Percentiles rank a stretch among this genome's conserved stretches.
Evolutionary conservation across 805 yeast species (phyloP).

Genomic region (Myxozyma udenii): DNA sequence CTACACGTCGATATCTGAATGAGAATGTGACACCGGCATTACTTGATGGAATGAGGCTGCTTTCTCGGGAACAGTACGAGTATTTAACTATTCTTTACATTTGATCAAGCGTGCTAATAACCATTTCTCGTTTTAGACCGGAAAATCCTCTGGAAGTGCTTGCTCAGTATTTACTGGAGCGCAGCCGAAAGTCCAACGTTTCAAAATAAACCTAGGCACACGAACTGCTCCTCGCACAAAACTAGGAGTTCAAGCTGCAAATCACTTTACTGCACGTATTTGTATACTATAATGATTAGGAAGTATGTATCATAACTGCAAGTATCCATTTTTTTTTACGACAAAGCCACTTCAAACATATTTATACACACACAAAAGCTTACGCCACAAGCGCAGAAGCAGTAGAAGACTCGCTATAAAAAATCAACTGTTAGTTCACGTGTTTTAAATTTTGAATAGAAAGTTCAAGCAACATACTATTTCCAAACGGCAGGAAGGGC

Average conservation of each 20-base stretch:
- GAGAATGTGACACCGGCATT: conserved; percentile 60
- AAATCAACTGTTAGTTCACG: conserved; percentile 9
- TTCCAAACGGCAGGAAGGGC: conserved; percentile 99
- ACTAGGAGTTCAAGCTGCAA: too few relatives aligned
- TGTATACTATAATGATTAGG: too few relatives aligned
- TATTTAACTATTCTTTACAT: neutral
- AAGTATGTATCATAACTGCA: too few relatives aligned
- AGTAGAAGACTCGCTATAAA: conserved; percentile 96
- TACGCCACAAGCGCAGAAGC: conserved; percentile 99
- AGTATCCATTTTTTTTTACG: too few relatives aligned
- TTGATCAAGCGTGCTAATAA: neutral
- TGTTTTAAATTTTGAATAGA: neutral
- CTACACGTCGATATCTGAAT: conserved; percentile 66
- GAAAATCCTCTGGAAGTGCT: conserved; percentile 31
- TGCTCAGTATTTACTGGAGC: conserved; percentile 27
- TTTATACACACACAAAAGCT: conserved; percentile 27
- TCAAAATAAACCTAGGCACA: neutral
- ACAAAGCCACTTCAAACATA: neutral
- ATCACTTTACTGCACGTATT: too few relatives aligned
- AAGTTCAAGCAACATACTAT: conserved; percentile 42
- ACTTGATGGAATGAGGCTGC: conserved; percentile 58
- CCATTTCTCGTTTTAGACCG: conserved; percentile 18
- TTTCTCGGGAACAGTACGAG: conserved; percentile 45
- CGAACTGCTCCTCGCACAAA: neutral
- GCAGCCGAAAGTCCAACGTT: neutral